Percentiles rank a stretch among this genome's conserved stretches.
Conservation (phyloP, 1,139 yeast species). For the Lodderomyces pseudojiufengensis region DNA sequence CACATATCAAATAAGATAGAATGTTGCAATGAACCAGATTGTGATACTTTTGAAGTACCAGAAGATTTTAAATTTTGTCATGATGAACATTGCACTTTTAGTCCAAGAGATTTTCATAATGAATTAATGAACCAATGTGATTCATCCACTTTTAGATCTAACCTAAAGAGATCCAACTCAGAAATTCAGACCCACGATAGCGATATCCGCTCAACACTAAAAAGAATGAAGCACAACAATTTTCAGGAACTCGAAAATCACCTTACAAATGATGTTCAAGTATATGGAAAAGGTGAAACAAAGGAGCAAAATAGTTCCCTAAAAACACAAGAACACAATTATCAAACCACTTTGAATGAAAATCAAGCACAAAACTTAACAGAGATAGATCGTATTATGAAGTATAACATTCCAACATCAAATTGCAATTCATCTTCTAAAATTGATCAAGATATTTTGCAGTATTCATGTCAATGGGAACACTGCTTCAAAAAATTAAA, state of each 20-base stretch:
- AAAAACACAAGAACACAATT: no score
- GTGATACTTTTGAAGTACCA: slow-evolving; percentile 4
- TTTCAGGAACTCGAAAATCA: slow-evolving; percentile 17
- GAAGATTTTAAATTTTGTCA: slow-evolving; percentile 14
- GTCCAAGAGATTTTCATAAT: slow-evolving; percentile 9
- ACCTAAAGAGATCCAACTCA: no score
- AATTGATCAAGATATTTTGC: not conserved
- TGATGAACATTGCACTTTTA: slow-evolving; percentile 16
- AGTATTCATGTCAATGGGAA: slow-evolving; percentile 52
- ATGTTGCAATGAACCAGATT: slow-evolving; percentile 18
- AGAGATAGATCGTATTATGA: slow-evolving; percentile 43
- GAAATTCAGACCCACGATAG: no score
- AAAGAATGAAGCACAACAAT: slow-evolving; percentile 9
- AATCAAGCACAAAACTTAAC: slow-evolving; percentile 17
- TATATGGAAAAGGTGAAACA: no score
- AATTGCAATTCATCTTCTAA: not conserved
- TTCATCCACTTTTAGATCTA: slow-evolving; percentile 23
- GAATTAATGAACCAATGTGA: slow-evolving; percentile 27
- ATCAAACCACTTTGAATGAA: no score
- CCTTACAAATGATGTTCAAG: slow-evolving; percentile 41
- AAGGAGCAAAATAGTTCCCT: no score
- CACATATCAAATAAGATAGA: slow-evolving; percentile 4
- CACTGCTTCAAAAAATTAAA: slow-evolving; percentile 43
- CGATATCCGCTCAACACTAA: slow-evolving; percentile 7
- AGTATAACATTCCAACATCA: slow-evolving; percentile 32